Evolutionary conservation across 805 yeast genomes (phyloP).

Genomic region (Ogataea populi-albae): DNA sequence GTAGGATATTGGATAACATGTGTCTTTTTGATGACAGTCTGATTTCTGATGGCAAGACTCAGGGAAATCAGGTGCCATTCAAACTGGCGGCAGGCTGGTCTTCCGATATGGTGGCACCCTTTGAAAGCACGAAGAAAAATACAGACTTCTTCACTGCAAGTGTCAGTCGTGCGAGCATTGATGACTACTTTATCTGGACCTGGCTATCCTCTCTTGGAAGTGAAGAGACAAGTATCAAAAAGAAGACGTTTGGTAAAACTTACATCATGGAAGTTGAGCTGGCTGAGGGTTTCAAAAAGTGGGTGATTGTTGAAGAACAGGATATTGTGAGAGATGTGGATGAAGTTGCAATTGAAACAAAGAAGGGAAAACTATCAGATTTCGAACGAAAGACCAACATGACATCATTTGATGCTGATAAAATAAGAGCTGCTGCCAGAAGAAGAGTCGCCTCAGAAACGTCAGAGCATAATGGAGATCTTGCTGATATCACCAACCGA

Average conservation of each 20-base stretch:
- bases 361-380: constrained; percentile 31
- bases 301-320: constrained; percentile 74
- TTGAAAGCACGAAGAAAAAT: constrained; percentile 19
- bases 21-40: constrained; percentile 35
- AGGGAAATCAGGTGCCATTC: constrained; percentile 24
- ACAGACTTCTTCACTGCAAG: constrained; percentile 39
- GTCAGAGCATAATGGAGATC: constrained; percentile 4
- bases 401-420: constrained; percentile 29
- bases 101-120: constrained; percentile 28
- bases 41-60: constrained; percentile 38
- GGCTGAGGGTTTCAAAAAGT: constrained; percentile 69
- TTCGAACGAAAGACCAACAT: constrained; percentile 27
- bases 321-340: constrained; percentile 40
- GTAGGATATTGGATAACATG: constrained; percentile 47
- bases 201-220: constrained; percentile 78
- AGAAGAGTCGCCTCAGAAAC: constrained; percentile 13
- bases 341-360: constrained; percentile 34
- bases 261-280: constrained; percentile 78
- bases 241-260: constrained; percentile 75
- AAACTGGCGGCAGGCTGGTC: constrained; percentile 37
- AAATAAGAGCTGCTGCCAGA: constrained; percentile 16
- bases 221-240: constrained; percentile 65
- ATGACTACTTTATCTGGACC: constrained; percentile 88
- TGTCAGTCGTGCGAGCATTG: constrained; percentile 67
- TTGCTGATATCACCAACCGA: constrained; percentile 18